Conservation (phyloP, 2,329 filamentous ascomycete species). For the Furcasterigmium furcatum region DNA sequence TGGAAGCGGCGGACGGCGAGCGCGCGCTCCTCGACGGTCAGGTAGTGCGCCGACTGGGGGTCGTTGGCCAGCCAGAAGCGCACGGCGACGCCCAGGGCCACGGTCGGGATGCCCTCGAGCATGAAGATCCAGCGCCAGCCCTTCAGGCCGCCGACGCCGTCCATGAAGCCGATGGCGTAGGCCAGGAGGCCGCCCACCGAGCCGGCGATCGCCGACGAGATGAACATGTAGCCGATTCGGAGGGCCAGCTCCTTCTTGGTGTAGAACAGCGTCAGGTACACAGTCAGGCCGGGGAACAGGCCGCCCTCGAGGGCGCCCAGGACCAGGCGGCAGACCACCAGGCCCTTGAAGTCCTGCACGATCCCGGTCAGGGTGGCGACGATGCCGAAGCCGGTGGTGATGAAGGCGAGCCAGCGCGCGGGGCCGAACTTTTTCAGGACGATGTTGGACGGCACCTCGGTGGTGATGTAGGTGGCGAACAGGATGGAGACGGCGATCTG, state of each 20-base stretch:
- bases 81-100: slow-evolving; percentile 49
- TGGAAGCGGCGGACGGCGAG: slow-evolving; percentile 50
- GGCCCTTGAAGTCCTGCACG: slow-evolving; percentile 47
- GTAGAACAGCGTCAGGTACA: slow-evolving; percentile 63
- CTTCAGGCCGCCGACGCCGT: slow-evolving; percentile 49
- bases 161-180: slow-evolving; percentile 62
- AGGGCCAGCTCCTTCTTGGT: slow-evolving; percentile 57
- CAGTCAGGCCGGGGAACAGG: slow-evolving; percentile 54
- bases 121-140: slow-evolving; percentile 69
- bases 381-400: too few relatives aligned
- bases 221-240: slow-evolving; percentile 61
- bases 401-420: slow-evolving; percentile 38
- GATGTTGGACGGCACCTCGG: slow-evolving; percentile 35
- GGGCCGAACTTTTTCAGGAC: slow-evolving; percentile 32
- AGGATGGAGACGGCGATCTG: too few relatives aligned
- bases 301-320: slow-evolving; percentile 58
- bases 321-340: slow-evolving; percentile 54
- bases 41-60: slow-evolving; percentile 50
- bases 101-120: slow-evolving; percentile 51
- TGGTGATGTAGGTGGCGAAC: too few relatives aligned
- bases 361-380: slow-evolving; percentile 55
- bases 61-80: slow-evolving; percentile 57
- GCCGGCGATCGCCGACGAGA: slow-evolving; percentile 57
- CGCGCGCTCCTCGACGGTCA: slow-evolving; percentile 35
- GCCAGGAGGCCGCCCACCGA: slow-evolving; percentile 63